phyloP scores from a whole-genome alignment of 345 rosid species.

The Camelina neglecta region DNA sequence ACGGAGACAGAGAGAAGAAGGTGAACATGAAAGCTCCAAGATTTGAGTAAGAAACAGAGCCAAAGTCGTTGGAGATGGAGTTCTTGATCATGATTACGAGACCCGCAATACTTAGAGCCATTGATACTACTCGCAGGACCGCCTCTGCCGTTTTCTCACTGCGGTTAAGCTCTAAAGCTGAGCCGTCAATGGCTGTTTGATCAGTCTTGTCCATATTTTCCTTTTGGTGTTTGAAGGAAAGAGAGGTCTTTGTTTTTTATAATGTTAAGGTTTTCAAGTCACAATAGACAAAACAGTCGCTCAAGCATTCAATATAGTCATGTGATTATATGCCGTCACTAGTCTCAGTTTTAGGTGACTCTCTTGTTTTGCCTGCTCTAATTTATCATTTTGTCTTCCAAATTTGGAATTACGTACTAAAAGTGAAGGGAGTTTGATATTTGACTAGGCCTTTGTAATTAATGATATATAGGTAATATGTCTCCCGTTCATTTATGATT shows the following conservation, averaged over 20 bases:
- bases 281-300: slow-evolving; percentile 2
- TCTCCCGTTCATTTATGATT: slow-evolving; percentile 20
- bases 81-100: slow-evolving; percentile 74
- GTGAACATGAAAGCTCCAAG: slow-evolving; percentile 78
- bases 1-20: not conserved
- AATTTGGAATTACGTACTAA: slow-evolving; percentile 25
- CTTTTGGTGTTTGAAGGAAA: not conserved
- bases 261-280: not conserved
- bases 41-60: slow-evolving; percentile 75
- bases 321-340: slow-evolving; percentile 14
- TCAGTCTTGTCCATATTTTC: slow-evolving; percentile 23
- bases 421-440: slow-evolving; percentile 1
- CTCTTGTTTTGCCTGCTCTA: slow-evolving; percentile 24
- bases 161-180: slow-evolving; percentile 22
- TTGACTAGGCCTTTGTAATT: not conserved
- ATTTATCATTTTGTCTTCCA: not conserved
- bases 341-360: slow-evolving; percentile 26
- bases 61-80: slow-evolving; percentile 67
- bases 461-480: not conserved
- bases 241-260: slow-evolving; percentile 26
- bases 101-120: slow-evolving; percentile 64
- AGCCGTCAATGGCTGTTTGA: slow-evolving; percentile 8
- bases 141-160: slow-evolving; percentile 49
- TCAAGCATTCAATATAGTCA: slow-evolving; percentile 31
- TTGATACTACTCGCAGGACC: slow-evolving; percentile 58